Conservation (phyloP, 441 rosid genomes). For the Rhodomyrtus psidioides region DNA sequence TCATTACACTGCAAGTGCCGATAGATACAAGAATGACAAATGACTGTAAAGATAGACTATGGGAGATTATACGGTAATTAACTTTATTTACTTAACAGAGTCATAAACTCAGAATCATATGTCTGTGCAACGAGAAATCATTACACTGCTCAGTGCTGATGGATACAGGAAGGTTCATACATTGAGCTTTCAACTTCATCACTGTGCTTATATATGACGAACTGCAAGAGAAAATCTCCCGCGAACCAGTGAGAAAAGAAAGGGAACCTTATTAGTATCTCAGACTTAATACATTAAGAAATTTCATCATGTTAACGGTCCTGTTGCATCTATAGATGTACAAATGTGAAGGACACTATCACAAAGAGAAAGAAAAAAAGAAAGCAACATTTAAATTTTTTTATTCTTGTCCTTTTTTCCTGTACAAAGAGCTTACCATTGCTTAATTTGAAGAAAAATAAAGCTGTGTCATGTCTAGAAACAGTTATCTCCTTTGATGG, state of each 20-base stretch:
- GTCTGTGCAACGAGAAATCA: background rate
- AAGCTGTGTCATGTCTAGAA: background rate
- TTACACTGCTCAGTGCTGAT: background rate
- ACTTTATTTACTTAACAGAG: background rate
- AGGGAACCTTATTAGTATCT: background rate
- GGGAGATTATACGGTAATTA: background rate
- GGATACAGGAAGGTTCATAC: background rate
- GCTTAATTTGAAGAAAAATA: background rate
- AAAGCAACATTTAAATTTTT: background rate
- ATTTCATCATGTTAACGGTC: background rate
- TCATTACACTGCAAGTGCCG: too few relatives aligned
- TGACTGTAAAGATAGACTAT: background rate
- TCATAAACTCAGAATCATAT: background rate
- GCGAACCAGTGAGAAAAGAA: background rate
- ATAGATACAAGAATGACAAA: too few relatives aligned
- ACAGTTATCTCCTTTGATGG: slow-evolving; percentile 9
- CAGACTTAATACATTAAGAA: background rate
- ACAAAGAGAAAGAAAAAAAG: background rate
- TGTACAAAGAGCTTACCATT: background rate
- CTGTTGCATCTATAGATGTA: background rate
- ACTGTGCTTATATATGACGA: background rate
- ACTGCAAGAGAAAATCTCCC: background rate
- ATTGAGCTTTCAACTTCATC: background rate
- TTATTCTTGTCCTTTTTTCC: background rate
- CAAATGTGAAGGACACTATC: background rate